These are phyloP conservation scores for Vicia villosa DNA, from an alignment of 306 rosid species.

Conservation along the genomic window DNA sequence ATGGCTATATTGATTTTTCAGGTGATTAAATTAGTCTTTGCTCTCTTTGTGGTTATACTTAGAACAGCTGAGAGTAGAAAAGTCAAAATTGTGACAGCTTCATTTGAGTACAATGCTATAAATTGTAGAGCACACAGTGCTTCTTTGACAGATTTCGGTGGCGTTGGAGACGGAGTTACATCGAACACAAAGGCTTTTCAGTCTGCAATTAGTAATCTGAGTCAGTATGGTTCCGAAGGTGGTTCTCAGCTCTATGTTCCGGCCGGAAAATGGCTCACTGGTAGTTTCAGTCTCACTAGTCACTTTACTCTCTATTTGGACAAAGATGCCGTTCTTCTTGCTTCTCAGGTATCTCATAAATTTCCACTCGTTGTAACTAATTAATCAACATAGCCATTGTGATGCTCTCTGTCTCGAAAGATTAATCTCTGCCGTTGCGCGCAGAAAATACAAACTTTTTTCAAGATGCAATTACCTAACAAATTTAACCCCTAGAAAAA, in stretches of 20 bases:
- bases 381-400: not conserved
- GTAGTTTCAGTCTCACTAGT: constrained; percentile 74
- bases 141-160: constrained; percentile 77
- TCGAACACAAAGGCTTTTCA: constrained; percentile 79
- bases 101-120: constrained; percentile 63
- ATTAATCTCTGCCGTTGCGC: too few species aligned
- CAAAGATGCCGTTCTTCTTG: constrained; percentile 79
- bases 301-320: constrained; percentile 78
- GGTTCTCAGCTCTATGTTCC: constrained; percentile 80
- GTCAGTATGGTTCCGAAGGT: constrained; percentile 65
- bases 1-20: constrained; percentile 36
- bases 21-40: constrained; percentile 13
- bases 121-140: constrained; percentile 76
- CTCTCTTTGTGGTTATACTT: constrained; percentile 35
- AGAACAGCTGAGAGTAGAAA: constrained; percentile 55
- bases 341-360: constrained; percentile 59
- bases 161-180: constrained; percentile 80
- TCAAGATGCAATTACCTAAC: too few species aligned
- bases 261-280: constrained; percentile 84
- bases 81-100: constrained; percentile 34
- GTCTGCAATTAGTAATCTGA: constrained; percentile 57
- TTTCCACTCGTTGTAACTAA: not conserved
- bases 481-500: not conserved
- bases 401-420: too few species aligned
- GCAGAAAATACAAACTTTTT: too few species aligned